Base-by-base conservation (phyloP, 805 yeast genomes). In the Candida pini region DNA sequence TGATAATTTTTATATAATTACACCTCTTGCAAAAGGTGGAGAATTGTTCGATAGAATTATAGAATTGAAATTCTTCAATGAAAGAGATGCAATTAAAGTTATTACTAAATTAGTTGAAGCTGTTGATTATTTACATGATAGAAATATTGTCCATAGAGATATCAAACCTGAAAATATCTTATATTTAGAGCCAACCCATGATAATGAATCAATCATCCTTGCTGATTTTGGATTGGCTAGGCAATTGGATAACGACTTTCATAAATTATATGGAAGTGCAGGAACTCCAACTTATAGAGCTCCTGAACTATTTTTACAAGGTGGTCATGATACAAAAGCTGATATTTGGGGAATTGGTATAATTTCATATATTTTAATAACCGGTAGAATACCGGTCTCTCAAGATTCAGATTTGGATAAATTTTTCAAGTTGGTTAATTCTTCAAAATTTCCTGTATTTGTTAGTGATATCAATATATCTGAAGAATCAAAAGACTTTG, bases 161-260 rank as follows among this genome's bases (percentile, higher is more conserved):
- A 59, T 81, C 48, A 81, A 81, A 53, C 86, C 86, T 1, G 87
- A 81, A 54, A 81, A 81, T 48, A 68, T 88, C 28, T 65, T 88
- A 28, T 87, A 83, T 53, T 60, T 81, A 33, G 33, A 30, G 5
- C 12, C 26, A 22, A 64, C 69, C 17, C 51, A 54, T 5, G 71
- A 66, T 15, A 66, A 63, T 8, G 66, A 78, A 43, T 76, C 90
- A 7, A 66, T 88, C 18, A 94, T 87, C 8, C 66, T 88, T 43
- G 95, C 95, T 1, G 97, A 88, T 61, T 88, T 88, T 58, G 97
- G 97, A 28, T 86, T 88, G 41, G 96, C 96, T 22, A 82, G 82
- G 57, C 68, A 73, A 44, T 60, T 87, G 17, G 21, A 30, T 18
- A 18, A 27, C 5, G 16, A 34, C 16, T 35, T 36, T 20, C 36